Conservation (phyloP, 139 green algal species). For the Picochlorum sp. region DNA sequence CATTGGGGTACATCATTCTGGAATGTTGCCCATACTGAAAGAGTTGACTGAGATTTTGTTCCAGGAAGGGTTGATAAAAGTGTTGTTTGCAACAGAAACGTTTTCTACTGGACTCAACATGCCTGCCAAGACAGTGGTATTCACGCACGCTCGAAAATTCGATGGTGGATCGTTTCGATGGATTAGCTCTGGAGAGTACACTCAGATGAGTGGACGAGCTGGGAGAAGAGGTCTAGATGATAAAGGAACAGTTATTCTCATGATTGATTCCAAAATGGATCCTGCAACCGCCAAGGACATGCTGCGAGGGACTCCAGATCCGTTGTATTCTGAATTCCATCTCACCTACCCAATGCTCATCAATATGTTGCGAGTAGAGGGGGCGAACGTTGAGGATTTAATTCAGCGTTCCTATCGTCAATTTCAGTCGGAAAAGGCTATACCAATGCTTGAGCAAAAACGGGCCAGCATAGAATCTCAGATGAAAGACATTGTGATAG, state of each 20-base stretch:
- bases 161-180: conserved; percentile 60
- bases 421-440: conserved; percentile 51
- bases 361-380: conserved; percentile 58
- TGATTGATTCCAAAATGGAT: conserved; percentile 79
- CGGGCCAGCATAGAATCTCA: conserved; percentile 34
- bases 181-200: conserved; percentile 68
- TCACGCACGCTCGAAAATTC: conserved; percentile 67
- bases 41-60: conserved; percentile 80
- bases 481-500: conserved; percentile 40
- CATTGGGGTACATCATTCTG: conserved; percentile 67
- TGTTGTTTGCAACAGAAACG: conserved; percentile 78
- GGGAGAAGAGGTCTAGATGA: conserved; percentile 67
- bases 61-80: conserved; percentile 65
- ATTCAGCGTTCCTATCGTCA: conserved; percentile 47
- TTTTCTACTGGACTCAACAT: conserved; percentile 83
- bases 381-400: conserved; percentile 38
- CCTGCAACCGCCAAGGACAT: conserved; percentile 61
- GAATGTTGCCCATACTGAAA: conserved; percentile 71
- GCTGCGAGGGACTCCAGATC: conserved; percentile 64
- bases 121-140: conserved; percentile 73
- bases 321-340: conserved; percentile 66
- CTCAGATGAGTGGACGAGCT: conserved; percentile 78
- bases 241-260: conserved; percentile 72
- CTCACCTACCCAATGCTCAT: conserved; percentile 76
- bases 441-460: conserved; percentile 46